Evolutionary conservation across 768 basidiomycete species (phyloP).

Genomic region (Leucogyrophana mollusca): DNA sequence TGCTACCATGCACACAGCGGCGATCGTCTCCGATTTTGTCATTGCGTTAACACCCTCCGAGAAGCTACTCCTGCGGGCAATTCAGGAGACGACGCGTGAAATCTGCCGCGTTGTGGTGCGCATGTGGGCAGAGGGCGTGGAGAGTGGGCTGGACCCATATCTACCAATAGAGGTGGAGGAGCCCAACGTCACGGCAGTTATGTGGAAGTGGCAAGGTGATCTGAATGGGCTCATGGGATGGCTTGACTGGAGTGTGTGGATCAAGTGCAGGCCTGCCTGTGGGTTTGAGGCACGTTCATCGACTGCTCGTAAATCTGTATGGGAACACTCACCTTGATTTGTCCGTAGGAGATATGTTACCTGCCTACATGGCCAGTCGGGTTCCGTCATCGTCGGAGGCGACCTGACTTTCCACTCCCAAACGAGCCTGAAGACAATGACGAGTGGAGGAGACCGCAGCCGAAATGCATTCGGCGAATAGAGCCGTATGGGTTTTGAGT

Average conservation of each 20-base stretch:
- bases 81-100: constrained; percentile 38
- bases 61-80: constrained; percentile 18
- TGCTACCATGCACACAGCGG: constrained; percentile 27
- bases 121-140: constrained; percentile 45
- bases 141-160: constrained; percentile 15
- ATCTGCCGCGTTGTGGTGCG: constrained; percentile 44
- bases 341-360: constrained; percentile 39
- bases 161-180: constrained; percentile 1
- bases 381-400: too few relatives aligned
- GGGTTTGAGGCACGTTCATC: constrained; percentile 7
- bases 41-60: constrained; percentile 27
- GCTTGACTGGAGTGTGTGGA: constrained; percentile 23
- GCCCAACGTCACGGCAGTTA: constrained; percentile 1
- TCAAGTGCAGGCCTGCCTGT: constrained; percentile 17
- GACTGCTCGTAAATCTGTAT: too few relatives aligned
- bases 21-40: constrained; percentile 7
- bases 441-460: constrained; percentile 1
- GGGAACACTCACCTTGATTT: too few relatives aligned
- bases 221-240: constrained; percentile 12
- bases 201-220: constrained; percentile 10
- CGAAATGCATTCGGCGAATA: constrained; percentile 1
- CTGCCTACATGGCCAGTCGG: constrained; percentile 42
- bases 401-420: too few relatives aligned
- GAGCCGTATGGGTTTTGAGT: background rate
- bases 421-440: background rate